Percentiles rank a stretch among this genome's conserved stretches.
Conservation (phyloP, 2,329 filamentous ascomycete genomes). For the Huntiella decipiens region DNA sequence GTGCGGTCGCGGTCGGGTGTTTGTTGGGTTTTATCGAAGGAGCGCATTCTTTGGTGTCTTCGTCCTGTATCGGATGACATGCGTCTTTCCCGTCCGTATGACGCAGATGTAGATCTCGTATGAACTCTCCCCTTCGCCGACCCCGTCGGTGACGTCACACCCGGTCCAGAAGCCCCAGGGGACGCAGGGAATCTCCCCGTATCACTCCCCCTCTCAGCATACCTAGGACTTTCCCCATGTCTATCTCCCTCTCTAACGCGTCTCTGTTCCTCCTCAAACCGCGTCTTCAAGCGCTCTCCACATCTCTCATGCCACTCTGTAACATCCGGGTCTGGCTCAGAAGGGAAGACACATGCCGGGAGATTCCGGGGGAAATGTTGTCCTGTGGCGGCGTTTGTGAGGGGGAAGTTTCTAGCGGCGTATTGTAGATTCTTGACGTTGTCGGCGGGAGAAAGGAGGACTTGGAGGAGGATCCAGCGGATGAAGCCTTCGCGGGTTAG, state of each 20-base stretch:
- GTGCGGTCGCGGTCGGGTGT: not conserved
- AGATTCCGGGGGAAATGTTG: slow-evolving; percentile 44
- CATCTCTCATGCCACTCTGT: slow-evolving; percentile 71
- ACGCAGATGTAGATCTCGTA: slow-evolving; percentile 7
- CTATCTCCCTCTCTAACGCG: not conserved
- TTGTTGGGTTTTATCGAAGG: slow-evolving; percentile 2
- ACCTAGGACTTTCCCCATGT: not conserved
- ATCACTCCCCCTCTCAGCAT: not conserved
- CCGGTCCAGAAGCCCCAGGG: not conserved
- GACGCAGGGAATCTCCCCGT: not conserved
- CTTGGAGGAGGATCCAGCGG: slow-evolving; percentile 82
- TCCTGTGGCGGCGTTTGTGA: slow-evolving; percentile 57
- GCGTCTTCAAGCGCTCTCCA: slow-evolving; percentile 41
- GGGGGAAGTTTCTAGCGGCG: slow-evolving; percentile 57
- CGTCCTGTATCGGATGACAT: not conserved
- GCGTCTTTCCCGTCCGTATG: slow-evolving; percentile 1
- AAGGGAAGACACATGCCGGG: slow-evolving; percentile 46
- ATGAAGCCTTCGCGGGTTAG: slow-evolving; percentile 72
- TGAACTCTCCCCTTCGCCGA: not conserved
- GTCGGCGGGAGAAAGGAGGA: slow-evolving; percentile 71
- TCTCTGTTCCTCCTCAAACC: slow-evolving; percentile 3
- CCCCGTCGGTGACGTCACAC: not conserved
- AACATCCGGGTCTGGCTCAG: slow-evolving; percentile 57
- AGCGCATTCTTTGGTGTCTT: slow-evolving; percentile 3
- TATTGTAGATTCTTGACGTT: slow-evolving; percentile 70